Percentiles rank a stretch among this genome's conserved stretches.
Evolutionary conservation across 2,329 filamentous ascomycete genomes (phyloP).

Genomic region (Calonectria montana): DNA sequence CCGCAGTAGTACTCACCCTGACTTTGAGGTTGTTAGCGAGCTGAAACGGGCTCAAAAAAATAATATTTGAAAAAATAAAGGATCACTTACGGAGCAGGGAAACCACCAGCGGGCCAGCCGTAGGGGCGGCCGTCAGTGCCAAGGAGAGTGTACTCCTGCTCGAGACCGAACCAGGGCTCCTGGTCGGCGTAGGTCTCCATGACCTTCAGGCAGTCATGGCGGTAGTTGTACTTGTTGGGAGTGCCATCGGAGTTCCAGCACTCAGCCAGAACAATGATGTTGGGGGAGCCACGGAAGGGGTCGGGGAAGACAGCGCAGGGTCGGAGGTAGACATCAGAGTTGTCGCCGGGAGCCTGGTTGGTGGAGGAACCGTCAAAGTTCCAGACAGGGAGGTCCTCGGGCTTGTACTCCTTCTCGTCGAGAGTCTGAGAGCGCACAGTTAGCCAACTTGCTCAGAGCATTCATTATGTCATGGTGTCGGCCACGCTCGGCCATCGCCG

Average conservation of each 20-base stretch:
- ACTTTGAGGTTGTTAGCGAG: slow-evolving; percentile 35
- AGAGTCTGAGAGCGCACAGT: slow-evolving; percentile 56
- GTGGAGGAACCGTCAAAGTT: slow-evolving; percentile 85
- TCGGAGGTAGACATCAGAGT: slow-evolving; percentile 97
- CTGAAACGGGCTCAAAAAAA: background rate
- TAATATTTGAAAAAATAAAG: too few relatives aligned
- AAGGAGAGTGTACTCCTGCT: slow-evolving; percentile 90
- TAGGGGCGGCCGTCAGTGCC: slow-evolving; percentile 89
- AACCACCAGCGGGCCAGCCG: slow-evolving; percentile 77
- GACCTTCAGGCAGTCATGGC: slow-evolving; percentile 88
- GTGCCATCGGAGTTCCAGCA: slow-evolving; percentile 94
- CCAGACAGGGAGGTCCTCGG: slow-evolving; percentile 65
- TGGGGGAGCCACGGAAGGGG: slow-evolving; percentile 88
- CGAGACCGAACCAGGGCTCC: slow-evolving; percentile 96
- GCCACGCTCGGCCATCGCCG: slow-evolving; percentile 18
- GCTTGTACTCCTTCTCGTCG: slow-evolving; percentile 60
- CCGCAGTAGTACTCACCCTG: slow-evolving; percentile 74
- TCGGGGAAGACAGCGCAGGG: slow-evolving; percentile 91
- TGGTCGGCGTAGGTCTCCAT: slow-evolving; percentile 88
- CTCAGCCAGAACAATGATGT: slow-evolving; percentile 94
- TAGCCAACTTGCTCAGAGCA: background rate
- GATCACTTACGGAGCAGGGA: slow-evolving; percentile 75
- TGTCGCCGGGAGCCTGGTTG: slow-evolving; percentile 90
- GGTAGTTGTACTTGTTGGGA: slow-evolving; percentile 99
- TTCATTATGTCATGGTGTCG: background rate